These are phyloP conservation scores for Buxus sempervirens DNA, from an alignment of 164 flowering plant genomes.

Conservation along the genomic window DNA sequence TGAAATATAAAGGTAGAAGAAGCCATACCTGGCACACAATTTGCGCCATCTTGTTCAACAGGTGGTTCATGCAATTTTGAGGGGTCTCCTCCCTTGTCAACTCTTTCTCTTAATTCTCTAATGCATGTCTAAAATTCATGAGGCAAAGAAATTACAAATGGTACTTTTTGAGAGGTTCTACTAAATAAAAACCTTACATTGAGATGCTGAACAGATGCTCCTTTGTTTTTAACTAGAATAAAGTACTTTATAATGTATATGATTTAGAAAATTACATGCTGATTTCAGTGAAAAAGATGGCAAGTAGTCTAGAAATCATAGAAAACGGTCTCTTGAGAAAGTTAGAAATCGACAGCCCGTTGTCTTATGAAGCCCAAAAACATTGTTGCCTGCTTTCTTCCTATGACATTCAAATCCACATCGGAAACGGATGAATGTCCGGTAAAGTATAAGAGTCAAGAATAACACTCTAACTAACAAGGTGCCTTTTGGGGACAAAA, in stretches of 20 bases:
- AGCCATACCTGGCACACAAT: slow-evolving; percentile 50
- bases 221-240: too few relatives aligned
- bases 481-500: too few relatives aligned
- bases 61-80: slow-evolving; percentile 58
- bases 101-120: slow-evolving; percentile 66
- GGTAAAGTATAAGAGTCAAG: too few relatives aligned
- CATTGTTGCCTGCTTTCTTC: too few relatives aligned
- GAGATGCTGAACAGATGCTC: too few relatives aligned
- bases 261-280: background rate
- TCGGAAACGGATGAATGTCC: too few relatives aligned
- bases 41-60: slow-evolving; percentile 29
- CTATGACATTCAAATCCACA: too few relatives aligned
- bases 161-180: background rate
- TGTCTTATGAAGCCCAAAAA: too few relatives aligned
- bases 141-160: background rate
- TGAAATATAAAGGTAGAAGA: background rate
- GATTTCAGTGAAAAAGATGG: background rate
- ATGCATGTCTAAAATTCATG: slow-evolving; percentile 44
- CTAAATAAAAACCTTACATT: background rate
- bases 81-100: slow-evolving; percentile 84
- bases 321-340: too few relatives aligned
- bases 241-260: background rate
- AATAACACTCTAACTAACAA: too few relatives aligned
- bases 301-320: too few relatives aligned
- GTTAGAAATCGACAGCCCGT: too few relatives aligned